Base-by-base conservation (phyloP, 148 eudicot genomes). In the Nepenthes gracilis region DNA sequence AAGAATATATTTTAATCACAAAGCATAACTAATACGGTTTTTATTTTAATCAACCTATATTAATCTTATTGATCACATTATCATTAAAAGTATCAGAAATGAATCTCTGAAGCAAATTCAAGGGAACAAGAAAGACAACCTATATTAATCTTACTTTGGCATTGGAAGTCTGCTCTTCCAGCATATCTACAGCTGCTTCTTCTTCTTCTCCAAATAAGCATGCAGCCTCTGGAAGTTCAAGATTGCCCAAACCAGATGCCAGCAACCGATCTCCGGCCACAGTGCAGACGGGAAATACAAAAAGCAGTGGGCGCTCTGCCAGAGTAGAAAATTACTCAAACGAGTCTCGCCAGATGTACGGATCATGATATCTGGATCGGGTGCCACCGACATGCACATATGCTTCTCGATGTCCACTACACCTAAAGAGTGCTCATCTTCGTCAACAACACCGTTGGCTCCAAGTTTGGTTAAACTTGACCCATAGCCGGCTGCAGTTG, bases 281-380 rank as follows among this genome's bases (percentile, higher is more conserved):
- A 86, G 75, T 35, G 64, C 78, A 9, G 81, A 64, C 1, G 89
- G 94, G 40, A 77, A 78, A 60, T 81, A 83, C 66, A 86, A 58
- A 50, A 79, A 37, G 59, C 83, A 77, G 32, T 12, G 9, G 11
- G 78, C 63, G 70, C 82, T 86, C 70, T 86, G 94, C 94, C 89
- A 83, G 45, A 83, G 62, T 7, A 86, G 85, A 60, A 86, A 86
- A 72, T 81, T 86, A 70, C 94, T 86, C 64, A 86, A 64, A 1
- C 94, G 86, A 50, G 81, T 73, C 79, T 81, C 94, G 5, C 94
- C 94, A 52, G 94, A 83, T 50, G 89, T 79, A 6, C 89, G 83
- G 11, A 86, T 69, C 35, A 86, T 52, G 38, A 86, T 77, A 67
- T 83, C 94, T 36, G 89, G 94, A 64, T 64, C 69, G 2, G 94